These are phyloP conservation scores for Acanthamoeba rhysodes DNA, from an alignment of 208 protist species.

Conservation along the genomic window DNA sequence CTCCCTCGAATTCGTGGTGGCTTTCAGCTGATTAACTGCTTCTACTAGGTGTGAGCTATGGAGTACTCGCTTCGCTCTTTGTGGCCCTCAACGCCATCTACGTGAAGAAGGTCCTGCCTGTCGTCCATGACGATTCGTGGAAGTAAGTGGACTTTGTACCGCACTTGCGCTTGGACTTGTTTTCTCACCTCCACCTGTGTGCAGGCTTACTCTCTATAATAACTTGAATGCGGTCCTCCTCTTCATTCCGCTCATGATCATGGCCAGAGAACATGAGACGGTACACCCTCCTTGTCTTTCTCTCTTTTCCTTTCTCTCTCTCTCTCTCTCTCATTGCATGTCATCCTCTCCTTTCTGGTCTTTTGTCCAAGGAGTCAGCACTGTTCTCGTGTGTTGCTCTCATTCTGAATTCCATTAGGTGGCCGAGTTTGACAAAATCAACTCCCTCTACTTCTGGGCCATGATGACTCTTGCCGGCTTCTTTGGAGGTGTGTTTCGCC, in stretches of 20 bases:
- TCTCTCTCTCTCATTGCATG: neutral
- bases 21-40: too few species aligned
- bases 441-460: slow-evolving; percentile 67
- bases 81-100: slow-evolving; percentile 75
- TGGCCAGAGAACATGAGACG: slow-evolving; percentile 34
- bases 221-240: slow-evolving; percentile 42
- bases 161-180: too few species aligned
- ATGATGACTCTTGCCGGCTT: slow-evolving; percentile 75
- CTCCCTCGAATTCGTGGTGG: too few species aligned
- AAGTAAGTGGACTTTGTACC: too few species aligned
- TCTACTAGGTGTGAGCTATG: slow-evolving; percentile 55
- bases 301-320: neutral
- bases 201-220: slow-evolving; percentile 12
- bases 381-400: too few species aligned
- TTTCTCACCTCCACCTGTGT: too few species aligned
- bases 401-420: neutral
- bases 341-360: neutral
- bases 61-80: slow-evolving; percentile 74
- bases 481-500: slow-evolving; percentile 39
- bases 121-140: slow-evolving; percentile 15
- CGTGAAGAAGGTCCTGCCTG: slow-evolving; percentile 17
- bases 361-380: too few species aligned
- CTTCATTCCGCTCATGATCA: slow-evolving; percentile 46
- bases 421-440: slow-evolving; percentile 51
- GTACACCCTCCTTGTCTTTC: neutral